These are phyloP conservation scores for Pseudopyrenochaeta lycopersici DNA, from an alignment of 2,329 filamentous ascomycete genomes.

Conservation along the genomic window DNA sequence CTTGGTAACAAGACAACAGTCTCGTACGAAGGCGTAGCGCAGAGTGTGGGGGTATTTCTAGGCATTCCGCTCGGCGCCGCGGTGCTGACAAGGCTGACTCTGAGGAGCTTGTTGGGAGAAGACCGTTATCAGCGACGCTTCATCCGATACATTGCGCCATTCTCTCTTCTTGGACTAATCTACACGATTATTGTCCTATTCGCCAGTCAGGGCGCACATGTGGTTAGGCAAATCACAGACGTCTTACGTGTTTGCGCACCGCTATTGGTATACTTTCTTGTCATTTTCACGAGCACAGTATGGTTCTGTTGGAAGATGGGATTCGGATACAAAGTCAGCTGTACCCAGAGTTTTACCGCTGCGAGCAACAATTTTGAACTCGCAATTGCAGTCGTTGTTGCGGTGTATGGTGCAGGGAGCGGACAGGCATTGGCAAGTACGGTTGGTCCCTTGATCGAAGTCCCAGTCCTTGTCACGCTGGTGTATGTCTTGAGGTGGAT, in stretches of 20 bases:
- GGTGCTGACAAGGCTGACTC: conserved; percentile 73
- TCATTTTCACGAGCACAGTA: conserved; percentile 77
- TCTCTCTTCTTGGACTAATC: conserved; percentile 81
- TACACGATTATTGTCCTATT: conserved; percentile 91
- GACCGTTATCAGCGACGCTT: conserved; percentile 75
- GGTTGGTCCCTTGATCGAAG: conserved; percentile 86
- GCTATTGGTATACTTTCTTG: conserved; percentile 79
- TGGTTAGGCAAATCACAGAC: conserved; percentile 83
- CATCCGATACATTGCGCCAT: conserved; percentile 73
- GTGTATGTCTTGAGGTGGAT: conserved; percentile 77
- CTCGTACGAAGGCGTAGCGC: conserved; percentile 74
- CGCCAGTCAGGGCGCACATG: conserved; percentile 80
- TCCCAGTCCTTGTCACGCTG: conserved; percentile 79
- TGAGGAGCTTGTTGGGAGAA: conserved; percentile 65
- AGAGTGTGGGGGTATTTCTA: conserved; percentile 83
- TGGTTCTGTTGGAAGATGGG: conserved; percentile 70
- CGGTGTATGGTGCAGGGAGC: conserved; percentile 79
- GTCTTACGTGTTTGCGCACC: conserved; percentile 84
- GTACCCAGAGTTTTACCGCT: conserved; percentile 86
- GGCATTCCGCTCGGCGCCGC: conserved; percentile 83
- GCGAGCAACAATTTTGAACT: conserved; percentile 95
- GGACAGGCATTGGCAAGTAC: conserved; percentile 84
- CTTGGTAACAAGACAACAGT: conserved; percentile 55
- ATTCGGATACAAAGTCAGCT: conserved; percentile 74
- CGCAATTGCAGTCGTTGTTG: conserved; percentile 86